Evolutionary conservation across 75 land plant species (phyloP).

Genomic region (Selaginella moellendorffii): DNA sequence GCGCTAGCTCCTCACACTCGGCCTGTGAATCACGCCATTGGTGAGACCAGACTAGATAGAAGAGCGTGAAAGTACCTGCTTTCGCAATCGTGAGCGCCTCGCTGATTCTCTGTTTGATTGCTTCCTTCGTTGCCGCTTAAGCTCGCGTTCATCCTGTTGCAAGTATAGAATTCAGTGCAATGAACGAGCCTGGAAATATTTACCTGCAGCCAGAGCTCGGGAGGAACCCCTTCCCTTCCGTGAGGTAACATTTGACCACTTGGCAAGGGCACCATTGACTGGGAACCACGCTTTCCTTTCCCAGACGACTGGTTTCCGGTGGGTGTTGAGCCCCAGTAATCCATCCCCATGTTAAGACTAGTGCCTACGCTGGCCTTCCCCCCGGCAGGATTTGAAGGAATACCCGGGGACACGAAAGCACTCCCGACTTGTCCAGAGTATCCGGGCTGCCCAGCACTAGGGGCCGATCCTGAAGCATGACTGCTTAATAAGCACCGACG

Average conservation of each 20-base stretch:
- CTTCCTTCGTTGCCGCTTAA: constrained; percentile 55
- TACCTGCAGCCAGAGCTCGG: constrained; percentile 13
- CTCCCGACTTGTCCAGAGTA: constrained; percentile 1
- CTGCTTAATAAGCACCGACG: too few relatives aligned
- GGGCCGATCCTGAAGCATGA: not conserved
- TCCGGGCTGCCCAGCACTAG: constrained; percentile 1
- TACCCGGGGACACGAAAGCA: not conserved
- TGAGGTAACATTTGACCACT: constrained; percentile 4
- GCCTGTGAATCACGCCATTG: not conserved
- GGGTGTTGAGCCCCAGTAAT: constrained; percentile 45
- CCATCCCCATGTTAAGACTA: constrained; percentile 85
- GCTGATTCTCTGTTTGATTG: constrained; percentile 79
- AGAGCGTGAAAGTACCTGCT: constrained; percentile 20
- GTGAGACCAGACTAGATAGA: too few relatives aligned
- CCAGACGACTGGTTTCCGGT: constrained; percentile 22
- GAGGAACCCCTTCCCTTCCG: not conserved
- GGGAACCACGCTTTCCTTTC: constrained; percentile 23
- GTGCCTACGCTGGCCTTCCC: constrained; percentile 15
- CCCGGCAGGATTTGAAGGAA: not conserved
- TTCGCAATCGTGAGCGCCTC: constrained; percentile 62
- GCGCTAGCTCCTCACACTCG: not conserved
- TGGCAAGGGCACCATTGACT: constrained; percentile 19
- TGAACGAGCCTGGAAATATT: not conserved
- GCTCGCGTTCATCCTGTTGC: constrained; percentile 42
- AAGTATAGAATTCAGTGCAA: not conserved